Evolutionary conservation across 2,329 filamentous ascomycete genomes (phyloP).

Genomic region (Claviceps africana): DNA sequence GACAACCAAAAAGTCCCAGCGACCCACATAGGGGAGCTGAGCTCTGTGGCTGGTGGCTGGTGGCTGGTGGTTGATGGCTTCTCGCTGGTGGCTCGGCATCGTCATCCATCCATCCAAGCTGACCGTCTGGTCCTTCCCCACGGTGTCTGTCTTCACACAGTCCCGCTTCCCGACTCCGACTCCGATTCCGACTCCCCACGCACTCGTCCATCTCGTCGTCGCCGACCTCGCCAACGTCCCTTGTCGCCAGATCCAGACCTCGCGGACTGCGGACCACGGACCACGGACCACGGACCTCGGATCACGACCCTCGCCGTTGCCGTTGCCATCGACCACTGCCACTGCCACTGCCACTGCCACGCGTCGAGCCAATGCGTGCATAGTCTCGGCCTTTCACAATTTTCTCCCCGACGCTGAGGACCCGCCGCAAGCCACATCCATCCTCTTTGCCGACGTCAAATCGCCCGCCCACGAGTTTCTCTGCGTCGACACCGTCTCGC

Average conservation of each 20-base stretch:
- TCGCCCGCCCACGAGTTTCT: neutral
- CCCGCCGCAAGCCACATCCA: neutral
- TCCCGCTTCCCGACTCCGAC: too few relatives aligned
- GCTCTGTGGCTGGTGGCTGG: neutral
- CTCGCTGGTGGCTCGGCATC: slow-evolving; percentile 5
- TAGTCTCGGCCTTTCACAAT: neutral
- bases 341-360: neutral
- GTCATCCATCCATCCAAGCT: slow-evolving; percentile 1
- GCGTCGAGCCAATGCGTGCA: neutral
- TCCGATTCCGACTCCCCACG: neutral
- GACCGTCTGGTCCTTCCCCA: too few relatives aligned
- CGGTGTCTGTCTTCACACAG: too few relatives aligned
- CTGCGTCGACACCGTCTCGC: neutral
- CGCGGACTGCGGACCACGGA: too few relatives aligned
- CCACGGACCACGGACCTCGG: too few relatives aligned
- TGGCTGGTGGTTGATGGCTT: too few relatives aligned
- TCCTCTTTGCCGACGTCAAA: neutral
- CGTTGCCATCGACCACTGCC: neutral
- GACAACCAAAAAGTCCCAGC: neutral
- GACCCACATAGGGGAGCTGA: neutral
- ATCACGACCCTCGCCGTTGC: neutral
- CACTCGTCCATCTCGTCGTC: neutral
- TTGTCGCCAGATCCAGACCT: neutral
- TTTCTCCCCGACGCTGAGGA: neutral
- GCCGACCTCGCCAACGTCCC: neutral